Percentiles rank a stretch among this genome's conserved stretches.
Conservation (phyloP, 1,284 basidiomycete genomes). For the Puccinia novopanici region DNA sequence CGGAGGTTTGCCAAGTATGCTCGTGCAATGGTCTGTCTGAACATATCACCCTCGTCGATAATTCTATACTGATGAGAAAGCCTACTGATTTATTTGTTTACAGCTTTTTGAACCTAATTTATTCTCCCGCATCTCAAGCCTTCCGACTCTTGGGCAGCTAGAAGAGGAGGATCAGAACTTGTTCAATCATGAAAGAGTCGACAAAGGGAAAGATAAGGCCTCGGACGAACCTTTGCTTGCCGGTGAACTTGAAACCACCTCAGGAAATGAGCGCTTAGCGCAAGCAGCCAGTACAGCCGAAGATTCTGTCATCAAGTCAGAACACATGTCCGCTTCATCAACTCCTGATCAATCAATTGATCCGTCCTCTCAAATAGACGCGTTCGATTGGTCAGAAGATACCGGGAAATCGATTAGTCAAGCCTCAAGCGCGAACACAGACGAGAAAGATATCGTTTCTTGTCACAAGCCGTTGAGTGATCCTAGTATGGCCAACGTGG, state of each 20-base stretch:
- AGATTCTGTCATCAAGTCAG: neutral
- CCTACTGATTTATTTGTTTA: neutral
- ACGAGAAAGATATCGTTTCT: neutral
- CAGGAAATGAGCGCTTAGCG: neutral
- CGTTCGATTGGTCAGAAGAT: conserved; percentile 28
- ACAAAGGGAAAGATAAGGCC: conserved; percentile 29
- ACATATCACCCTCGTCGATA: neutral
- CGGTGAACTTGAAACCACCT: neutral
- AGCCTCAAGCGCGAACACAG: neutral
- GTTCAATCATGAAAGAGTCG: neutral
- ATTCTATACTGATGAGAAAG: neutral
- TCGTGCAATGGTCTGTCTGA: conserved; percentile 36
- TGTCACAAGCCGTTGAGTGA: neutral
- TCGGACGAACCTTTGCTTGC: neutral
- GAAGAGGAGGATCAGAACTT: conserved; percentile 19
- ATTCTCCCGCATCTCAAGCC: conserved; percentile 7
- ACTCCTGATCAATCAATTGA: conserved; percentile 15
- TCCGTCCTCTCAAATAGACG: conserved; percentile 1
- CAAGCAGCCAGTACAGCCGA: neutral
- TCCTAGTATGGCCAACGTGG: neutral
- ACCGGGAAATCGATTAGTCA: neutral
- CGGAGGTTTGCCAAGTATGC: conserved; percentile 28
- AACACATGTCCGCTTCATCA: neutral
- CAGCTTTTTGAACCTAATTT: conserved; percentile 29
- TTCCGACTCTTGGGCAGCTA: conserved; percentile 21